These are phyloP conservation scores for Populus deltoides DNA, from an alignment of 345 rosid genomes.

Conservation along the genomic window DNA sequence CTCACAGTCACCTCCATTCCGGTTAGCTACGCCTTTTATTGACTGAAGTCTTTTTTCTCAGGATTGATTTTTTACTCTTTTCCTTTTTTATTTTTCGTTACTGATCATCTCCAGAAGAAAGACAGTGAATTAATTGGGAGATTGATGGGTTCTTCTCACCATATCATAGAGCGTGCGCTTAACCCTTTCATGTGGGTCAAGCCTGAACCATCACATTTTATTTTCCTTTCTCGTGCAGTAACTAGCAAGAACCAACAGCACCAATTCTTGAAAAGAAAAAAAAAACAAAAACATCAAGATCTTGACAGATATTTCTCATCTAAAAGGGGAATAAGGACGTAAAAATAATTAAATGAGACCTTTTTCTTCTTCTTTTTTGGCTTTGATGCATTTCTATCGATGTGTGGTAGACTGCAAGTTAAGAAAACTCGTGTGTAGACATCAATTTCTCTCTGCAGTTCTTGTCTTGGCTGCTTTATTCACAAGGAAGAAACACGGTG, in stretches of 20 bases:
- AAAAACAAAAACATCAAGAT: background rate
- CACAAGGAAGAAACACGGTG: constrained; percentile 34
- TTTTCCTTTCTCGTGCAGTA: constrained; percentile 7
- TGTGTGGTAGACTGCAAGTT: constrained; percentile 49
- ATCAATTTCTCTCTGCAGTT: constrained; percentile 25
- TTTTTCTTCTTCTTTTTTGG: background rate
- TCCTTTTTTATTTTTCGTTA: background rate
- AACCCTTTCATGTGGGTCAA: constrained; percentile 26
- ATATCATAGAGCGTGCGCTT: constrained; percentile 15
- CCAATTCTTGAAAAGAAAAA: background rate
- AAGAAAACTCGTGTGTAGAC: constrained; percentile 37
- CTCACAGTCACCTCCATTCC: background rate
- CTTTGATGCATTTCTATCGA: constrained; percentile 18
- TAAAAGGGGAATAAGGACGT: background rate
- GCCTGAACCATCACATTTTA: constrained; percentile 18
- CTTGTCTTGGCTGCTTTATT: constrained; percentile 33
- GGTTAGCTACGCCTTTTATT: background rate
- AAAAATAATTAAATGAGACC: background rate
- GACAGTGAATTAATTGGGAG: background rate
- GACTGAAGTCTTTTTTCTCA: background rate
- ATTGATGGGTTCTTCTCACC: constrained; percentile 37
- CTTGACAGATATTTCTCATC: constrained; percentile 13
- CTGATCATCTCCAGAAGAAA: background rate
- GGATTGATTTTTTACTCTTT: background rate
- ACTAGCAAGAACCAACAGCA: constrained; percentile 6